phyloP scores from a whole-genome alignment of 352 stramenopile genomes.

The Globisporangium parvum region DNA sequence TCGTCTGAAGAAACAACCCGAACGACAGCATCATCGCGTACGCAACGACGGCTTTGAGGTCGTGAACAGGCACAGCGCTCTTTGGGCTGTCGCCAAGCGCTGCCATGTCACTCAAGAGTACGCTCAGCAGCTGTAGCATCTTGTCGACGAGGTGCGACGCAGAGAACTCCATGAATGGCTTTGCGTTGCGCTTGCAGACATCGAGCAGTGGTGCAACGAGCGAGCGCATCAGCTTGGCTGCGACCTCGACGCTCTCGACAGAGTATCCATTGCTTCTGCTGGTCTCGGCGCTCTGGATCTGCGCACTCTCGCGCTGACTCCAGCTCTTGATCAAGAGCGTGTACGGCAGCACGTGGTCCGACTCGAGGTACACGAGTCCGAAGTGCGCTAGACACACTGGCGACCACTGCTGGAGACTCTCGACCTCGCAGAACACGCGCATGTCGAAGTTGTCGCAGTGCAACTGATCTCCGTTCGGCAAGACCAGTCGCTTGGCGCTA shows the following conservation, averaged over 20 bases:
- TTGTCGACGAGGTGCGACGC: slow-evolving; percentile 39
- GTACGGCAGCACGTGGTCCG: slow-evolving; percentile 44
- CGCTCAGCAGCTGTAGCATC: slow-evolving; percentile 32
- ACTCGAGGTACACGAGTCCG: slow-evolving; percentile 51
- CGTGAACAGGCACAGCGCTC: slow-evolving; percentile 7
- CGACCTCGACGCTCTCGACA: slow-evolving; percentile 15
- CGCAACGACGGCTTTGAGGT: slow-evolving; percentile 30
- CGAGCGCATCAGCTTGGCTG: slow-evolving; percentile 40
- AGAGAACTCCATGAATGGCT: slow-evolving; percentile 33
- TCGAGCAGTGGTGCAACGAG: slow-evolving; percentile 42
- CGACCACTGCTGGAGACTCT: slow-evolving; percentile 45
- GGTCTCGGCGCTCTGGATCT: slow-evolving; percentile 3
- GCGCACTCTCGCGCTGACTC: slow-evolving; percentile 21
- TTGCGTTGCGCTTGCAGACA: slow-evolving; percentile 38
- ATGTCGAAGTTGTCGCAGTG: slow-evolving; percentile 26
- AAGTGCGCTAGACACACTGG: slow-evolving; percentile 40
- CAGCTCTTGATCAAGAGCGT: slow-evolving; percentile 68
- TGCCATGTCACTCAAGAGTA: slow-evolving; percentile 27
- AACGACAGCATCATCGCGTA: slow-evolving; percentile 32
- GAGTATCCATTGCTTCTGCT: background rate
- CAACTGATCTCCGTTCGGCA: slow-evolving; percentile 63
- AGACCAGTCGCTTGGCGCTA: slow-evolving; percentile 15
- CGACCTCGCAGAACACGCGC: slow-evolving; percentile 55
- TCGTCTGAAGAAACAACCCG: slow-evolving; percentile 22
- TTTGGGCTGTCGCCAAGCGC: slow-evolving; percentile 11